Evolutionary conservation across 805 yeast species (phyloP).

Genomic region (Diddensiella transvaalensis): DNA sequence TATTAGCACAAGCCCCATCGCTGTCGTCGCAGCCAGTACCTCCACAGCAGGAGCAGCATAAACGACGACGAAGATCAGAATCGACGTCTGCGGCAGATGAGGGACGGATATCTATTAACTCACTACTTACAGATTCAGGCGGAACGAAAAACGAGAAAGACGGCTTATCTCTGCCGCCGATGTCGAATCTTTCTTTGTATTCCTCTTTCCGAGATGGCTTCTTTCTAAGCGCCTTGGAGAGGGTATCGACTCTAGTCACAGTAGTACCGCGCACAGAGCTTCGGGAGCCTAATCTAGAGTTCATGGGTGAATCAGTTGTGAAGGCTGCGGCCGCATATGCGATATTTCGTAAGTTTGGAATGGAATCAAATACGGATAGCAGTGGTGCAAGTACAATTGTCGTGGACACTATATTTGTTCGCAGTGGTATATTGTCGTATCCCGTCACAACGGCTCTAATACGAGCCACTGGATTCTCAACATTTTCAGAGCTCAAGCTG

Average conservation of each 20-base stretch:
- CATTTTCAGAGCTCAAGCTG: conserved; percentile 8
- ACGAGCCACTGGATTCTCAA: conserved; percentile 9
- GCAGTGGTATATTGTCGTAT: conserved; percentile 14
- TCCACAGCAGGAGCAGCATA: too few relatives aligned
- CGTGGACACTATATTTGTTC: conserved; percentile 10
- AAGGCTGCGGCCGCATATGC: conserved; percentile 55
- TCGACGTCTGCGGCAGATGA: neutral
- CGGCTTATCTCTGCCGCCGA: conserved; percentile 10
- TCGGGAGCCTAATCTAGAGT: conserved; percentile 41
- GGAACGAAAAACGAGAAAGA: neutral
- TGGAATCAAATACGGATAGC: neutral
- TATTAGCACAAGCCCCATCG: too few relatives aligned
- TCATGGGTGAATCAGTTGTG: conserved; percentile 56
- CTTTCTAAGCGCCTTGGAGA: conserved; percentile 12
- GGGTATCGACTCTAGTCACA: conserved; percentile 9
- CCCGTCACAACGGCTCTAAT: conserved; percentile 18
- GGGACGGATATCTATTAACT: conserved; percentile 13
- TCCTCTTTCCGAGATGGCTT: conserved; percentile 9
- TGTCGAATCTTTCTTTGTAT: conserved; percentile 15
- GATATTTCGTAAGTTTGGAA: conserved; percentile 56
- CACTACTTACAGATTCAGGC: conserved; percentile 10
- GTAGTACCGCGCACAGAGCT: neutral
- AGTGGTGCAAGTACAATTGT: conserved; percentile 1
- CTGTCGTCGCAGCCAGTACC: neutral
- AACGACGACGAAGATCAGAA: too few relatives aligned